Evolutionary conservation across 176 grass and related monocot genomes (phyloP).

Genomic region (Bonia amplexicaulis): DNA sequence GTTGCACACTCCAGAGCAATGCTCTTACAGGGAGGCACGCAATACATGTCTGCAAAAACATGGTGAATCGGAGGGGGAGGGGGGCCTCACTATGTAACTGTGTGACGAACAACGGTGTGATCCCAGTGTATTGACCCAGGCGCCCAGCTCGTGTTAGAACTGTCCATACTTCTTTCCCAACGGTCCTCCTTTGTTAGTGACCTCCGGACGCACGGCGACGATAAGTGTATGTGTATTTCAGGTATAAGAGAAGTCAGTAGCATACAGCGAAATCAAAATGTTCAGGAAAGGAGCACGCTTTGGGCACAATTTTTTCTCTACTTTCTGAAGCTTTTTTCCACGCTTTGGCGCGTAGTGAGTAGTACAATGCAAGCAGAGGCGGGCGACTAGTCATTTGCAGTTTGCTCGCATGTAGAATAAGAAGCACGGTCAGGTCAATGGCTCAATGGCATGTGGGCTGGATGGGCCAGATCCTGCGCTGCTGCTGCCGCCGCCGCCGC

Average conservation of each 20-base stretch:
- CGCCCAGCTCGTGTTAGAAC: slow-evolving; percentile 3
- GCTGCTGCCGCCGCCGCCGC: neutral
- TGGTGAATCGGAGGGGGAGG: neutral
- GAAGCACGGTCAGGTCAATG: neutral
- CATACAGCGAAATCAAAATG: neutral
- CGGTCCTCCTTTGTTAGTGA: neutral
- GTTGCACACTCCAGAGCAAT: neutral
- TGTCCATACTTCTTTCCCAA: neutral
- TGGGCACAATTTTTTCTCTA: neutral
- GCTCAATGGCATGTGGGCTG: neutral
- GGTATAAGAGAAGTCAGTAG: neutral
- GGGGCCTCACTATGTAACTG: neutral
- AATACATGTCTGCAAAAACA: neutral
- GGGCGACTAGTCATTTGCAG: neutral
- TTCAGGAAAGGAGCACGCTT: neutral
- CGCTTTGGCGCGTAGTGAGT: neutral
- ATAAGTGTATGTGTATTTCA: neutral
- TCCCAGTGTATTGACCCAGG: neutral
- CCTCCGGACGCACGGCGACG: neutral
- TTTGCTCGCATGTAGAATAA: neutral
- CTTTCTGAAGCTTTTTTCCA: neutral
- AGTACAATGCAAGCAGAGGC: neutral
- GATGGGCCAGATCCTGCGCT: neutral
- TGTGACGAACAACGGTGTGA: neutral
- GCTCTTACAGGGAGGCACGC: neutral